Percentiles rank a stretch among this genome's conserved stretches.
Conservation (phyloP, 2,329 filamentous ascomycete genomes). For the Phoma sp. region DNA sequence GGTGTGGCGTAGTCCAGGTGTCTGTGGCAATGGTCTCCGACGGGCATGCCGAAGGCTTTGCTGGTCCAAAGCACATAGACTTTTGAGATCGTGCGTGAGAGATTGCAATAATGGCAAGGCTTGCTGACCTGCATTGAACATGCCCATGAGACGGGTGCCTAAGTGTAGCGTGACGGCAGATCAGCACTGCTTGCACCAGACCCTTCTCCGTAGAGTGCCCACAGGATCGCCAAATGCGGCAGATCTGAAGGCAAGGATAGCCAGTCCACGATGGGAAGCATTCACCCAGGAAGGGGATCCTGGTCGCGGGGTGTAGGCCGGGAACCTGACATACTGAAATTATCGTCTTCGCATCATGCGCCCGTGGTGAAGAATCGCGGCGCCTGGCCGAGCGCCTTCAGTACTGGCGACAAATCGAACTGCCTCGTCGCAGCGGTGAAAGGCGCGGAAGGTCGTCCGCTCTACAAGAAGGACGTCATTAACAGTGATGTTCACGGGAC, state of each 20-base stretch:
- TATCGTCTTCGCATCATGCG: background rate
- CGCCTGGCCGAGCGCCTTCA: background rate
- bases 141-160: background rate
- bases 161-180: constrained; percentile 9
- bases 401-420: constrained; percentile 2
- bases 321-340: background rate
- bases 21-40: background rate
- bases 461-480: constrained; percentile 8
- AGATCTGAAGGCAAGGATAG: constrained; percentile 22
- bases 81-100: background rate
- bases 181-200: background rate
- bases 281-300: background rate
- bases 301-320: background rate
- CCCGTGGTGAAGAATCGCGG: constrained; percentile 5
- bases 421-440: constrained; percentile 5
- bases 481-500: constrained; percentile 5
- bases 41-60: background rate
- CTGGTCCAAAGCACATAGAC: background rate
- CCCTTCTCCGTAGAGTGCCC: constrained; percentile 7
- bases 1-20: background rate
- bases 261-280: background rate
- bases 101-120: background rate
- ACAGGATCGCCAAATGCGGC: constrained; percentile 24
- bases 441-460: background rate
- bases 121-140: constrained; percentile 7